Conservation (phyloP, 768 basidiomycete genomes). For the Tephrocybe sp. region DNA sequence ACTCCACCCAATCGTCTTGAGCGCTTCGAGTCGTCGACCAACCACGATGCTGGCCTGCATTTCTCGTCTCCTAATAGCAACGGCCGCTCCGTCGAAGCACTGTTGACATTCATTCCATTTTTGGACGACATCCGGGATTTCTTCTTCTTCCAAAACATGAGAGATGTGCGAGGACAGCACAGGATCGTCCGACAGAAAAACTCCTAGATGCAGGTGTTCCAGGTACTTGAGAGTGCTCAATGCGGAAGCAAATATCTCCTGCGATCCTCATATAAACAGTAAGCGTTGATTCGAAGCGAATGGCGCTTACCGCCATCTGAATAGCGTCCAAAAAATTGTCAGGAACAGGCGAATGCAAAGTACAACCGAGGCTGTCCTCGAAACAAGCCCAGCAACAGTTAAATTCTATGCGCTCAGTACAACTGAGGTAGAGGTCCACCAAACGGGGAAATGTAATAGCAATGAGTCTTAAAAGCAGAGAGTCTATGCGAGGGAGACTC, state of each 20-base stretch:
- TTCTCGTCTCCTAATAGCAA: slow-evolving; percentile 41
- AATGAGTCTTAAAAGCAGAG: slow-evolving; percentile 45
- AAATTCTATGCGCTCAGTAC: slow-evolving; percentile 56
- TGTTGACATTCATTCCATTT: slow-evolving; percentile 35
- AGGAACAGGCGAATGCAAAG: slow-evolving; percentile 64
- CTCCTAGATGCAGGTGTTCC: slow-evolving; percentile 54
- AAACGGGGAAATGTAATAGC: slow-evolving; percentile 47
- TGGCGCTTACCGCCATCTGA: slow-evolving; percentile 58
- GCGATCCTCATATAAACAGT: too few species aligned
- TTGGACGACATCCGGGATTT: slow-evolving; percentile 21
- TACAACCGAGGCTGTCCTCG: slow-evolving; percentile 55
- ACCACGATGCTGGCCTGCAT: slow-evolving; percentile 47
- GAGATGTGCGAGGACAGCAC: slow-evolving; percentile 47
- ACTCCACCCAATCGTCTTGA: slow-evolving; percentile 52
- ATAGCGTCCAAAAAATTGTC: slow-evolving; percentile 42
- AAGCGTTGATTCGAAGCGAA: too few species aligned
- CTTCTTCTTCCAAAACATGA: slow-evolving; percentile 36
- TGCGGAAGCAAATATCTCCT: slow-evolving; percentile 45
- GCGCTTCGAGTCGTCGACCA: slow-evolving; percentile 40
- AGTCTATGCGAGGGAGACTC: slow-evolving; percentile 58
- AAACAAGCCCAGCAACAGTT: slow-evolving; percentile 66
- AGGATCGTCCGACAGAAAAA: slow-evolving; percentile 59
- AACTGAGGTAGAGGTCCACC: slow-evolving; percentile 51
- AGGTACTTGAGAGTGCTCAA: slow-evolving; percentile 48
- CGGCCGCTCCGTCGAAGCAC: slow-evolving; percentile 28